phyloP scores from a whole-genome alignment of 2,329 filamentous ascomycete genomes.

The Fusarium penzigii region DNA sequence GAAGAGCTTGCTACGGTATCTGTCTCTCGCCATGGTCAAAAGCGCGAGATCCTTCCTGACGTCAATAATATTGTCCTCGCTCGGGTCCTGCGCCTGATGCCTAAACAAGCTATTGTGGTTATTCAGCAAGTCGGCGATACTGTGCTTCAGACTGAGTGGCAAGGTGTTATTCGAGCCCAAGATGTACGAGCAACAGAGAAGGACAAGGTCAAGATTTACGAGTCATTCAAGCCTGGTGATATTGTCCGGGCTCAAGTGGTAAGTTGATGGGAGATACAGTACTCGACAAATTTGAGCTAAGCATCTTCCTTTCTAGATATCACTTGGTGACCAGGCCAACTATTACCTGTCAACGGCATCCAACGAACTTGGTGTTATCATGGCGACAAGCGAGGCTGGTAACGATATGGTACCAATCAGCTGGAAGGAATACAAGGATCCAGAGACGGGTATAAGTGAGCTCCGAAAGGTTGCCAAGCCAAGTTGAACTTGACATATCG shows the following conservation, averaged over 20 bases:
- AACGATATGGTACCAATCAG: constrained; percentile 91
- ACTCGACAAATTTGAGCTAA: constrained; percentile 2
- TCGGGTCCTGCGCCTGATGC: constrained; percentile 80
- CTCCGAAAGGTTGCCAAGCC: constrained; percentile 92
- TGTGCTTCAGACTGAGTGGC: constrained; percentile 77
- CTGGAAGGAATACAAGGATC: constrained; percentile 94
- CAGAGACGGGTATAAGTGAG: constrained; percentile 75
- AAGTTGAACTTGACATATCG: constrained; percentile 54
- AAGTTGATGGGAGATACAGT: constrained; percentile 29
- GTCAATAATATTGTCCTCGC: constrained; percentile 81
- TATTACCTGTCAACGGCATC: constrained; percentile 93
- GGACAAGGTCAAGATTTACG: constrained; percentile 87
- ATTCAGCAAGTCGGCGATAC: constrained; percentile 80
- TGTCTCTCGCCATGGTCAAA: constrained; percentile 50
- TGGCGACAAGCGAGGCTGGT: constrained; percentile 84
- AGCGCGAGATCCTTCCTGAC: constrained; percentile 75
- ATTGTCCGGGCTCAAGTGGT: constrained; percentile 85
- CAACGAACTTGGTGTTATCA: constrained; percentile 90
- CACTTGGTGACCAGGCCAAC: constrained; percentile 87
- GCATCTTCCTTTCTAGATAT: constrained; percentile 57
- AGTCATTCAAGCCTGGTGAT: constrained; percentile 91
- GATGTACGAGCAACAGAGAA: constrained; percentile 96
- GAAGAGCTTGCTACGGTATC: constrained; percentile 55
- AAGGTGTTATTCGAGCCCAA: constrained; percentile 82
- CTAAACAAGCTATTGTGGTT: constrained; percentile 79